phyloP scores from a whole-genome alignment of 106 monocot genomes.

The Allium sativum region DNA sequence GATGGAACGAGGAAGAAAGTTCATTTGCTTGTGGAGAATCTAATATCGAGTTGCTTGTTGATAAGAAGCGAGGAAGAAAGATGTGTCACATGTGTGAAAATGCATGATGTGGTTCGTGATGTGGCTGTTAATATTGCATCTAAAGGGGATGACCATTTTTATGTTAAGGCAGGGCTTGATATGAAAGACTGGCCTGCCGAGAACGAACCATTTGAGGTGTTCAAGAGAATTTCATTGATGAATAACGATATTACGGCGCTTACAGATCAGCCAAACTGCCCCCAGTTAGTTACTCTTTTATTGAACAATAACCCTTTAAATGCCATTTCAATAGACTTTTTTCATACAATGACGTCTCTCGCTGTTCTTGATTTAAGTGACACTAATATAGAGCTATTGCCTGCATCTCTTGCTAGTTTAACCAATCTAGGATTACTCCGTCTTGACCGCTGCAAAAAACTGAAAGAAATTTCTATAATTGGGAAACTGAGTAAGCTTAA shows the following conservation, averaged over 20 bases:
- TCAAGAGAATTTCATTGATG: background rate
- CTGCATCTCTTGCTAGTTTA: conserved; percentile 16
- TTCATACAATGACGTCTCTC: conserved; percentile 13
- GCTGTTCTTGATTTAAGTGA: conserved; percentile 20
- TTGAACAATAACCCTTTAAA: conserved; percentile 9
- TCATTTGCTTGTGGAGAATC: background rate
- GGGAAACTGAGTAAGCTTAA: conserved; percentile 12
- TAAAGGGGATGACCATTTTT: too few relatives aligned
- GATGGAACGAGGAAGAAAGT: conserved; percentile 1
- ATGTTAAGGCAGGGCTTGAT: too few relatives aligned
- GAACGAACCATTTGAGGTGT: too few relatives aligned
- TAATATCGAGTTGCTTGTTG: conserved; percentile 20
- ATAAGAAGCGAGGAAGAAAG: conserved; percentile 1
- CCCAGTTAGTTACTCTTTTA: conserved; percentile 8
- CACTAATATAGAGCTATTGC: conserved; percentile 9
- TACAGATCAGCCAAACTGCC: conserved; percentile 14
- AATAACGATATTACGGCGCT: conserved; percentile 9
- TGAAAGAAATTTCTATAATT: conserved; percentile 5
- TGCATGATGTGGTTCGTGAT: conserved; percentile 31
- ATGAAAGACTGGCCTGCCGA: too few relatives aligned
- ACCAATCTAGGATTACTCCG: conserved; percentile 13
- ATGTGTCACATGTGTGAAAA: conserved; percentile 4
- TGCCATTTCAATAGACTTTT: conserved; percentile 11
- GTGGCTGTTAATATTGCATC: too few relatives aligned
- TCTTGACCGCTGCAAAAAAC: conserved; percentile 2